Conservation (phyloP, 305 asterid species). For the Fraxinus greggii region DNA sequence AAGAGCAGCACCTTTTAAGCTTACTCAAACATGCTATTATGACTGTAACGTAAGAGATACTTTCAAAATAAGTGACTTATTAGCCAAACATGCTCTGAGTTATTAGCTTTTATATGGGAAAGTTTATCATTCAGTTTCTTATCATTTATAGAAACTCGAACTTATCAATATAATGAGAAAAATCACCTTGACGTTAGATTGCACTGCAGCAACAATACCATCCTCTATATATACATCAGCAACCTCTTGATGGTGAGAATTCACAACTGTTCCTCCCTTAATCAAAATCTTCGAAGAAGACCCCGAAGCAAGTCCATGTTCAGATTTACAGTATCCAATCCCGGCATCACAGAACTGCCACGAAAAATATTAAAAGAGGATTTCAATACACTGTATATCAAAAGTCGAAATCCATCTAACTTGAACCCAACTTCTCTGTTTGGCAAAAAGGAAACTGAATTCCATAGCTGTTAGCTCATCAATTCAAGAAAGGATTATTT, state of each 20-base stretch:
- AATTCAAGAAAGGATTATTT: neutral
- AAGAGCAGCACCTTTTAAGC: neutral
- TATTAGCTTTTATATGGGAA: neutral
- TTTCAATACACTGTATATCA: neutral
- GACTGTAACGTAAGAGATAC: neutral
- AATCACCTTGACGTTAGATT: conserved; percentile 54
- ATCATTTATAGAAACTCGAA: conserved; percentile 9
- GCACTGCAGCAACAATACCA: conserved; percentile 66
- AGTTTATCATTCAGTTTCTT: conserved; percentile 2
- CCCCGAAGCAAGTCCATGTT: conserved; percentile 38
- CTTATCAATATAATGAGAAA: conserved; percentile 1
- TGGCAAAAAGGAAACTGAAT: neutral
- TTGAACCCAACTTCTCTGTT: neutral
- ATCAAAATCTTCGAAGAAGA: conserved; percentile 63
- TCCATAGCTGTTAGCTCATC: conserved; percentile 3
- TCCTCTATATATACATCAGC: conserved; percentile 86
- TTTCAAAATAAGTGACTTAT: neutral
- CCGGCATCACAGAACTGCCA: conserved; percentile 68
- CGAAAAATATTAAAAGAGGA: neutral
- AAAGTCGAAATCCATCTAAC: neutral
- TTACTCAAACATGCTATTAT: neutral
- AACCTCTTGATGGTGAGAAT: conserved; percentile 81
- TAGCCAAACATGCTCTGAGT: neutral
- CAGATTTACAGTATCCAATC: conserved; percentile 38
- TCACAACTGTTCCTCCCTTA: conserved; percentile 92